Evolutionary conservation across 2,329 filamentous ascomycete species (phyloP), one percentile per base, ranked within the genome.

Genomic region (Colletotrichum navitas): DNA sequence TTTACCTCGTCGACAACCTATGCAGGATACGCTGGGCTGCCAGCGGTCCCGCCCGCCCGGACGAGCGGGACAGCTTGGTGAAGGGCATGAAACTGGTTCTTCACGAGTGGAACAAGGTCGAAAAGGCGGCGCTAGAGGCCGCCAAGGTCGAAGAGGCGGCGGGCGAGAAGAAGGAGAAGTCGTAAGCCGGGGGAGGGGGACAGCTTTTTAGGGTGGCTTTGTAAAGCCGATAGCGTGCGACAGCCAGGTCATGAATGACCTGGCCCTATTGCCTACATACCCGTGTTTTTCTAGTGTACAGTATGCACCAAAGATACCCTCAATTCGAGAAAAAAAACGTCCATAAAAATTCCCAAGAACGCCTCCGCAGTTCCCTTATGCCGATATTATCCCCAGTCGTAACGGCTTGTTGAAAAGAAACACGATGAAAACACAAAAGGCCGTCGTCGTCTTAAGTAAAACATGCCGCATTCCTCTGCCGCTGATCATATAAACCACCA

Each of bases 1-100:
- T 95, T 5, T 99, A 97, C 81, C 86, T 99, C 59, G 86, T 99
- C 70, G 96, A 99, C 80, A 86, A 91, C 73, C 87, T 95, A 74
- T 97, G 94, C 80, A 93, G 91, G 82, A 97, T 99, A 76, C 89
- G 96, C 68, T 99, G 96, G 96, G 96, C 95, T 0, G 96, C 93
- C 5, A 97, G 94, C 77, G 93, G 91, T 16, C 80, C 86, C 58
- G 89, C 91, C 56, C 86, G 90, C 73, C 87, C 87, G 0, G 87
- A 88, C 24, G 94, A 97, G 84, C 87, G 85, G 74, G 87, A 91
- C 64, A 88, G 90, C 52, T 79, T 97, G 78, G 88, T 89, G 51
- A 92, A 85, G 79, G 90, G 91, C 3, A 78, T 94, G 52, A 85
- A 83, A 76, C 87, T 88, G 74, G 80, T 96, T 66, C 80, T 93